Conservation (phyloP, 345 rosid species). For the Populus deltoides region DNA sequence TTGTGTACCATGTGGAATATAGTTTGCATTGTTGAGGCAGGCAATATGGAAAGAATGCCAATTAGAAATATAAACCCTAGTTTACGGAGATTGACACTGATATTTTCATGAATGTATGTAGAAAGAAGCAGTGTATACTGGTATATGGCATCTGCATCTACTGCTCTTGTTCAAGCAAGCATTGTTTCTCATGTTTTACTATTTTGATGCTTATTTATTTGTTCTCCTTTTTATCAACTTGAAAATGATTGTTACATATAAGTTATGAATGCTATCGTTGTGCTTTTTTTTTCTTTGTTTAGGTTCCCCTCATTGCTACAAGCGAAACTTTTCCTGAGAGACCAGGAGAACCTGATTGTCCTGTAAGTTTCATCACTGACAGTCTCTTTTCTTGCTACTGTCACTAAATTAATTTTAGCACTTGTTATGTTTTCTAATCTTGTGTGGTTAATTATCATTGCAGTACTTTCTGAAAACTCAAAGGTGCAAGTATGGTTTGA, state of each 20-base stretch:
- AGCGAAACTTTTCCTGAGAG: slow-evolving; percentile 73
- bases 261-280: not conserved
- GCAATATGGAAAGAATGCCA: not conserved
- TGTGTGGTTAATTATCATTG: slow-evolving; percentile 23
- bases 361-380: slow-evolving; percentile 46
- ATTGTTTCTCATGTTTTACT: not conserved
- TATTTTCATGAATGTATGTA: not conserved
- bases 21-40: not conserved
- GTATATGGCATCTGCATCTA: not conserved
- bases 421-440: slow-evolving; percentile 20
- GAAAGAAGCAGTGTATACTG: not conserved
- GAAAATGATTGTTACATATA: not conserved
- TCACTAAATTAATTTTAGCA: slow-evolving; percentile 6
- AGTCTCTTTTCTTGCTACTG: slow-evolving; percentile 11
- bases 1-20: not conserved
- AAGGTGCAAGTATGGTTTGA: slow-evolving; percentile 82
- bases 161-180: not conserved
- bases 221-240: not conserved
- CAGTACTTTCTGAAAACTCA: slow-evolving; percentile 90
- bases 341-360: slow-evolving; percentile 92
- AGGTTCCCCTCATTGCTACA: slow-evolving; percentile 58
- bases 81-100: not conserved
- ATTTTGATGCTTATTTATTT: not conserved
- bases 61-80: not conserved
- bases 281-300: slow-evolving; percentile 19